These are phyloP conservation scores for Helotiales sp. DNA, from an alignment of 2,329 filamentous ascomycete species.

Conservation along the genomic window DNA sequence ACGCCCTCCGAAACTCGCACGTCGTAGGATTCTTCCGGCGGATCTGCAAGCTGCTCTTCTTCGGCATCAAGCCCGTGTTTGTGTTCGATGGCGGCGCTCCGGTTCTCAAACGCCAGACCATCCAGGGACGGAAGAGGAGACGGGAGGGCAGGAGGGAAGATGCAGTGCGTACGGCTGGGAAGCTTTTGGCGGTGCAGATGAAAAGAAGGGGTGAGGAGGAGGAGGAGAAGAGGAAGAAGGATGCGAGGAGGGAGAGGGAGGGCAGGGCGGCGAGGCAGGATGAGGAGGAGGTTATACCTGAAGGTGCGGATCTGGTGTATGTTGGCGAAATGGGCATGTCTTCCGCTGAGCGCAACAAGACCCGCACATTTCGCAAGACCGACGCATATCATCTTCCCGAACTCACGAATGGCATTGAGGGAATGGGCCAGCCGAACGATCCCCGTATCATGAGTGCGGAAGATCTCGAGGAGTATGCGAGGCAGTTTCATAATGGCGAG, in stretches of 20 bases:
- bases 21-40: slow-evolving; percentile 97
- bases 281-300: slow-evolving; percentile 71
- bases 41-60: slow-evolving; percentile 97
- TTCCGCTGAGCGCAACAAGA: slow-evolving; percentile 73
- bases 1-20: slow-evolving; percentile 93
- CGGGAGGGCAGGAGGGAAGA: slow-evolving; percentile 91
- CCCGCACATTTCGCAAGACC: slow-evolving; percentile 83
- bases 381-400: slow-evolving; percentile 96
- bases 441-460: slow-evolving; percentile 95
- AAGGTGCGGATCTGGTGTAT: slow-evolving; percentile 76
- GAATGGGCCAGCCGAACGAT: slow-evolving; percentile 90
- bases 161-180: slow-evolving; percentile 88
- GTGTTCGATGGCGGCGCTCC: slow-evolving; percentile 98
- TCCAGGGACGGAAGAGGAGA: slow-evolving; percentile 75
- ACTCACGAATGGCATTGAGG: slow-evolving; percentile 74
- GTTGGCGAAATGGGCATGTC: slow-evolving; percentile 88
- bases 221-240: slow-evolving; percentile 62
- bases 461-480: slow-evolving; percentile 90
- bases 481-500: slow-evolving; percentile 89
- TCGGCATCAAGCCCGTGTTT: slow-evolving; percentile 94
- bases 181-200: slow-evolving; percentile 92
- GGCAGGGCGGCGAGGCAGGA: slow-evolving; percentile 51
- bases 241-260: slow-evolving; percentile 45
- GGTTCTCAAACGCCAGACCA: slow-evolving; percentile 86
- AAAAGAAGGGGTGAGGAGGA: slow-evolving; percentile 89